Base-by-base conservation (phyloP, 1,284 basidiomycete genomes). In the Papiliotrema nemorosa region DNA sequence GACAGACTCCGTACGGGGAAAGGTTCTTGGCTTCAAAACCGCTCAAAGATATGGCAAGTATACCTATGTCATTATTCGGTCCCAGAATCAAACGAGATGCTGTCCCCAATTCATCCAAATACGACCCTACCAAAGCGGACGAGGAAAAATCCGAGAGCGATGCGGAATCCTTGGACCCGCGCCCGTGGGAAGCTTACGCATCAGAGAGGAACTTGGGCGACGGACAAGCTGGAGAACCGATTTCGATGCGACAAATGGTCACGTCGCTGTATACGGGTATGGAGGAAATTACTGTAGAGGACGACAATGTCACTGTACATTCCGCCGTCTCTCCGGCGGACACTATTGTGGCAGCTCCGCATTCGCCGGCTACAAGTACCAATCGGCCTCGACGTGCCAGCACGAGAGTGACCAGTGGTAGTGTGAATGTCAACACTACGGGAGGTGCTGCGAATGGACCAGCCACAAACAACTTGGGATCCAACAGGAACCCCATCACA, bases 261-360 rank as follows among this genome's bases (percentile, higher is more conserved):
- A 67, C 66, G 1, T 24, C 50, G 1, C 52, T 72, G 14, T 70
- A 55, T 49, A 50, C 55, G 6, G 51, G 37, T 2, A 24, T 36
- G 12, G 54, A 44, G 25, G 53, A 53, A 18, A 20, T 14, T 20
- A 18, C 46, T 38, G 35, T 13, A 16, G 38, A 44, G 12, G 43
- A 49, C 16, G 33, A 38, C 12, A 27, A 44, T 13, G 24, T 39
- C 31, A 34, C 26, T 9, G 21, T 24, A 27, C 16, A 38, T 13
- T 52, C 22, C n/a, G 22, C 3, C 18, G 33, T 26, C n/a, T 34
- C 40, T 36, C 34, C 49, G n/a, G 27, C 35, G 13, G 29, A 12
- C 6, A 39, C 31, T 53, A 78, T 78, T 29, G 72, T 64, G 12
- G 72, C 59, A 25, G 63, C 72, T 40, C 80, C 78, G 24, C 70